Evolutionary conservation across 148 eudicot species (phyloP).

Genomic region (Dysphania ambrosioides): DNA sequence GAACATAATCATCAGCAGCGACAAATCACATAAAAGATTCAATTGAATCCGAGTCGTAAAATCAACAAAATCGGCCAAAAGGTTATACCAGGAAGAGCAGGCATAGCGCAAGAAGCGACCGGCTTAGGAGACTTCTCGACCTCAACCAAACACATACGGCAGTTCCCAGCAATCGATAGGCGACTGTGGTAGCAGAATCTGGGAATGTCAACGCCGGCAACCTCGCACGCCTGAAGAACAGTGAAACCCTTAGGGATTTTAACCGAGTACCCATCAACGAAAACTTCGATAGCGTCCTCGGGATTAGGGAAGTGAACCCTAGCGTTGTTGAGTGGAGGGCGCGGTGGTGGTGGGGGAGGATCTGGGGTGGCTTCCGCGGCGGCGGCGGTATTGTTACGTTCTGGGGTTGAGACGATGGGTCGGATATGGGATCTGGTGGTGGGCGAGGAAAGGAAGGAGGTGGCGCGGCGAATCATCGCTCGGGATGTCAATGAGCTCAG

Average conservation of each 20-base stretch:
- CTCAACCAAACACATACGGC: constrained; percentile 96
- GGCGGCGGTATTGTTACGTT: constrained; percentile 51
- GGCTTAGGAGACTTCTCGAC: constrained; percentile 98
- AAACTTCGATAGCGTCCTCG: constrained; percentile 89
- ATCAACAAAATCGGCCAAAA: too few species aligned
- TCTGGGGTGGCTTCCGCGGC: constrained; percentile 37
- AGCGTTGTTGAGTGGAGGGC: constrained; percentile 71
- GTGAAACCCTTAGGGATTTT: constrained; percentile 93
- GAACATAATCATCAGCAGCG: neutral
- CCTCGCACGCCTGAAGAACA: constrained; percentile 90
- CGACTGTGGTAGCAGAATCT: constrained; percentile 82
- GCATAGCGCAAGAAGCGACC: constrained; percentile 99
- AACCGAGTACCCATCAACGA: constrained; percentile 89
- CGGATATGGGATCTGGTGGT: constrained; percentile 20
- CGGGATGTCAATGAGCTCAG: constrained; percentile 23
- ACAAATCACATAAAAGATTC: neutral
- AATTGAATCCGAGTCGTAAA: neutral
- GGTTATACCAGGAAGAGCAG: constrained; percentile 95
- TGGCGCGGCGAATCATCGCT: constrained; percentile 7
- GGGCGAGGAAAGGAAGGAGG: constrained; percentile 12
- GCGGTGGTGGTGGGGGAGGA: constrained; percentile 45
- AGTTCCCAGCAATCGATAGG: constrained; percentile 89
- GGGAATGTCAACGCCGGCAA: constrained; percentile 94
- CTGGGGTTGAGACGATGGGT: constrained; percentile 59
- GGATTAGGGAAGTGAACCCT: constrained; percentile 79